These are phyloP conservation scores for Sphagnum contortum DNA, from an alignment of 225 moss, liverwort and hornwort species.

Conservation along the genomic window DNA sequence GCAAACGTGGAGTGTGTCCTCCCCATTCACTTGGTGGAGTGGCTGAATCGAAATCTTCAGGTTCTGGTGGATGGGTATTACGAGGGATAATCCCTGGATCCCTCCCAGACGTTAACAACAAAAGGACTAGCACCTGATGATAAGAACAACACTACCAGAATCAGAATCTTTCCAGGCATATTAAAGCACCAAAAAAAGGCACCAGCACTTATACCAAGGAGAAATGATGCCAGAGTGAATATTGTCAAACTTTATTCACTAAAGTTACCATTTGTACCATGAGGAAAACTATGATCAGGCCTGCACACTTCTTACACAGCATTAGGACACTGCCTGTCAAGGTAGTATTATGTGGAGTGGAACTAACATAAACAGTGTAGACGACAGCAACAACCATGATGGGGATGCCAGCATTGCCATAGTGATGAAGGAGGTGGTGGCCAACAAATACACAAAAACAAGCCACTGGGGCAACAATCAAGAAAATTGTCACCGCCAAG, in stretches of 20 bases:
- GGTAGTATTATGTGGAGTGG: background rate
- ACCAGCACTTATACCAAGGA: no score
- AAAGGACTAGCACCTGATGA: slow-evolving; percentile 61
- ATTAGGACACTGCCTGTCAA: no score
- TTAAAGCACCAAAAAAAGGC: no score
- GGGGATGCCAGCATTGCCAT: slow-evolving; percentile 43
- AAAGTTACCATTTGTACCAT: no score
- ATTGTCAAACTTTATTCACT: no score
- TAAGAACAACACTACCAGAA: background rate
- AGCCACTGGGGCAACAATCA: slow-evolving; percentile 72
- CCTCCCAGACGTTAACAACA: slow-evolving; percentile 84
- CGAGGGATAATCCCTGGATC: slow-evolving; percentile 96
- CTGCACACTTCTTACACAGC: no score
- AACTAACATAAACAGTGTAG: slow-evolving; percentile 67
- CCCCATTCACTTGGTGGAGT: slow-evolving; percentile 68
- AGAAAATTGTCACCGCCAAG: slow-evolving; percentile 69
- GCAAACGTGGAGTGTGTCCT: slow-evolving; percentile 69
- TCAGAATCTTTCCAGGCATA: background rate
- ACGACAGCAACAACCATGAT: slow-evolving; percentile 51
- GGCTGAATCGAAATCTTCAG: slow-evolving; percentile 65
- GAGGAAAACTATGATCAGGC: no score
- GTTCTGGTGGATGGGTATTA: slow-evolving; percentile 83
- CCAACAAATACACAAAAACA: slow-evolving; percentile 82
- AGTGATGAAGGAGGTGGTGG: slow-evolving; percentile 50
- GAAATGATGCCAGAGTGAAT: no score